Conservation (phyloP, 257 asterid genomes). For the Ilex asprella region DNA sequence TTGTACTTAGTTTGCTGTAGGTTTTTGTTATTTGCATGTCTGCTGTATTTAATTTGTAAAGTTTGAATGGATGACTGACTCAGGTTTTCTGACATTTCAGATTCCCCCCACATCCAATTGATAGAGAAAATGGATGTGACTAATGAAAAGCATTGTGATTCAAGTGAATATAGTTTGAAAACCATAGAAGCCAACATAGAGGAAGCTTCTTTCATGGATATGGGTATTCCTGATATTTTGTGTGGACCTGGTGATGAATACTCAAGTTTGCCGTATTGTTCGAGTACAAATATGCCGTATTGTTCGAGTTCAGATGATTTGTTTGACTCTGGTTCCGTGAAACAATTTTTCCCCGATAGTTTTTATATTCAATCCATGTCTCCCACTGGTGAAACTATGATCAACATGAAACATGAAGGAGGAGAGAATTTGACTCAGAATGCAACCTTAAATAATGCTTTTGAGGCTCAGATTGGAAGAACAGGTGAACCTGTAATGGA, state of each 20-base stretch:
- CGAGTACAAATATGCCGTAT: slow-evolving; percentile 16
- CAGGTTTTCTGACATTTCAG: slow-evolving; percentile 23
- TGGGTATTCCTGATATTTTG: slow-evolving; percentile 20
- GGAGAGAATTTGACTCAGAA: slow-evolving; percentile 11
- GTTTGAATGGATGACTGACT: slow-evolving; percentile 3
- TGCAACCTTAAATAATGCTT: slow-evolving; percentile 9
- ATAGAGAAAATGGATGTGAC: background rate
- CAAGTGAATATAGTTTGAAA: slow-evolving; percentile 20
- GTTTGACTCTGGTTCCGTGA: slow-evolving; percentile 15
- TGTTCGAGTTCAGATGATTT: slow-evolving; percentile 16
- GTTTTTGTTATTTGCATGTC: slow-evolving; percentile 3
- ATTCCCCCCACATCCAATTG: slow-evolving; percentile 21
- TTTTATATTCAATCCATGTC: slow-evolving; percentile 21
- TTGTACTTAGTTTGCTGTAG: background rate
- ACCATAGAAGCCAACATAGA: slow-evolving; percentile 20
- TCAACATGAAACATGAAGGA: slow-evolving; percentile 20
- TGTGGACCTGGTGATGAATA: slow-evolving; percentile 25
- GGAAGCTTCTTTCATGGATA: slow-evolving; percentile 28
- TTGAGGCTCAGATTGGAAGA: slow-evolving; percentile 19
- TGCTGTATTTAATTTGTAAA: background rate
- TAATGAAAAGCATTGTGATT: background rate
- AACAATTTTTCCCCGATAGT: slow-evolving; percentile 15
- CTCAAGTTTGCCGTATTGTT: slow-evolving; percentile 9
- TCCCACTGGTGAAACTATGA: slow-evolving; percentile 15
- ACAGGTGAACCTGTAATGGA: slow-evolving; percentile 13